A percentile compares a stretch with the other conserved stretches of the same genome.
Evolutionary conservation across 768 basidiomycete genomes (phyloP).

Genomic region (Austroboletus festivus): DNA sequence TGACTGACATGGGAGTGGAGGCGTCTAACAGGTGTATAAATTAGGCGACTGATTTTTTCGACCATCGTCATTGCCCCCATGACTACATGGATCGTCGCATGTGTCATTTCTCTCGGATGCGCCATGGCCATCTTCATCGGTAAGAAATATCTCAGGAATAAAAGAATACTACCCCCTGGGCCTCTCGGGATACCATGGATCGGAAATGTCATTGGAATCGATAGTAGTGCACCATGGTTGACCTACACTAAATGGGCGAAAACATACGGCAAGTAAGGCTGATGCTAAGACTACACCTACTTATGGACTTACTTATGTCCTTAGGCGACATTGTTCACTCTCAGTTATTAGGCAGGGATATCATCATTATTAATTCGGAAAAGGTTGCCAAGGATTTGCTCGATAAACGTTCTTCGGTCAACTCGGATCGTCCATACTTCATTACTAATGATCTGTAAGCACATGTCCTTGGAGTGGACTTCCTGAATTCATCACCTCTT

Average conservation of each 20-base stretch:
- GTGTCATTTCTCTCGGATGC: not conserved
- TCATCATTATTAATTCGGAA: constrained; percentile 34
- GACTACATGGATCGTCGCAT: too few species aligned
- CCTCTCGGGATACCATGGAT: constrained; percentile 32
- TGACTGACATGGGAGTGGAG: too few species aligned
- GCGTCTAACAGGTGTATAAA: too few species aligned
- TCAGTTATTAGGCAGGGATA: constrained; percentile 39
- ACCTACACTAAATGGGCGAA: constrained; percentile 36
- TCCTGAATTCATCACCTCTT: not conserved
- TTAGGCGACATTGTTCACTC: constrained; percentile 15
- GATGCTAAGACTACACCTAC: constrained; percentile 13
- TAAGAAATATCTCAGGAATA: constrained; percentile 1
- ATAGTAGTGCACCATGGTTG: constrained; percentile 11
- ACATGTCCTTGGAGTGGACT: too few species aligned
- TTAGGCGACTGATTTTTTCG: too few species aligned
- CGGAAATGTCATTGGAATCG: constrained; percentile 36
- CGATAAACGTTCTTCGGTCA: constrained; percentile 41
- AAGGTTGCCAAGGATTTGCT: constrained; percentile 9
- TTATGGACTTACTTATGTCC: constrained; percentile 36
- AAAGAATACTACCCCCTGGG: constrained; percentile 35
- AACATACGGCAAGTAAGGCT: constrained; percentile 25
- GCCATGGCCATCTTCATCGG: not conserved
- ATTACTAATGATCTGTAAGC: constrained; percentile 14
- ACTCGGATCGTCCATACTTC: constrained; percentile 45
- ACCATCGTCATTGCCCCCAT: too few species aligned